Evolutionary conservation across 257 asterid species (phyloP), one percentile per base, ranked within the genome.

Genomic region (Solanum raphanifolium): DNA sequence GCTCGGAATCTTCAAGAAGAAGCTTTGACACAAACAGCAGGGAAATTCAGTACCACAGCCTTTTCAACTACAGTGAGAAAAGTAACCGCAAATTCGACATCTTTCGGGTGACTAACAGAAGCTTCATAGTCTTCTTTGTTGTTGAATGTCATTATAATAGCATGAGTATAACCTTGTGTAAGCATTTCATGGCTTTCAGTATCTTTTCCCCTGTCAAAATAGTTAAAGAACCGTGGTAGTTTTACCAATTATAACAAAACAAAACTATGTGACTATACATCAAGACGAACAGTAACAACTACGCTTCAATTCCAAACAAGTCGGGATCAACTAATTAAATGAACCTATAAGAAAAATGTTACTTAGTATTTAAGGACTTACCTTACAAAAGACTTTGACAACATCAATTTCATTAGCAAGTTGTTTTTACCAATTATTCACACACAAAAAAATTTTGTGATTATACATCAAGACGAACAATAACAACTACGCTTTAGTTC

Each of bases 91-190:
- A 92, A 95, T 4, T 94, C 93, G 69, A 93, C 88, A 86, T 95
- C 98, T 23, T 90, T 91, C 0, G 98, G 99, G 72, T 95, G 98
- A 69, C 88, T 85, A 15, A 90, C 86, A 76, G 92, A 95, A 16
- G 96, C 90, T 27, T 86, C 71, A 88, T 90, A 94, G 21, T 97
- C 98, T 5, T 95, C 99, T 78, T 95, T 97, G 95, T 91, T 92
- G 46, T 84, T 62, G 78, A 95, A 97, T 86, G 98, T 95, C 98
- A 97, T 95, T 91, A 94, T 66, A 93, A 95, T 95, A 36, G 96
- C 98, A 83, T 95, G 99, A 2, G 98, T 94, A 34, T 94, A 95
- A 3, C 99, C 99, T 81, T 95, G 98, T 72, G 95, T 93, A 1
- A 95, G 93, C 95, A 95, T 92, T 60, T 95, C 98, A 4, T 89